Conservation (phyloP, 495 filamentous ascomycete genomes). For the Tuber indicum region DNA sequence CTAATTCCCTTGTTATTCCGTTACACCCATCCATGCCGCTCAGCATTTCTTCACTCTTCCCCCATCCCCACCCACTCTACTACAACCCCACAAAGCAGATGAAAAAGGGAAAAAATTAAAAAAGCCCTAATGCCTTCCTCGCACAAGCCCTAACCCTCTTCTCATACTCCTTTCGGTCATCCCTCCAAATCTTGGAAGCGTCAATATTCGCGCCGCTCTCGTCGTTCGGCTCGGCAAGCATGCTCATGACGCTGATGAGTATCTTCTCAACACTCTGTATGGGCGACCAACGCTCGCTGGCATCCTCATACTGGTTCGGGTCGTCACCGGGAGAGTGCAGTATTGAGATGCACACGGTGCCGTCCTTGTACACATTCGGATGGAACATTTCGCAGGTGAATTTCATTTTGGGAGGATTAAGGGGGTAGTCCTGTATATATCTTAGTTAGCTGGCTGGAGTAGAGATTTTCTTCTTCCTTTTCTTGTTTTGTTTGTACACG, state of each 20-base stretch:
- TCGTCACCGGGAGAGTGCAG: conserved; percentile 94
- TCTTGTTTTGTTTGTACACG: background rate
- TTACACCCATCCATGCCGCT: background rate
- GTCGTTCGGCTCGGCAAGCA: conserved; percentile 88
- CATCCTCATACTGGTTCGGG: conserved; percentile 87
- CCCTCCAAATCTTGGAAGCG: conserved; percentile 78
- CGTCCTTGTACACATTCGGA: conserved; percentile 86
- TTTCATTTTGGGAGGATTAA: conserved; percentile 81
- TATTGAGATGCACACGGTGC: conserved; percentile 94
- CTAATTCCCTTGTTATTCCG: background rate
- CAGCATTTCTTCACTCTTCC: background rate
- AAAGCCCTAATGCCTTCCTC: conserved; percentile 53
- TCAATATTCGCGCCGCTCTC: conserved; percentile 95
- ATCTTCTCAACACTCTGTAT: conserved; percentile 97
- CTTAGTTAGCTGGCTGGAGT: background rate
- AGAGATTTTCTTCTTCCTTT: background rate
- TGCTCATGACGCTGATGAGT: conserved; percentile 81
- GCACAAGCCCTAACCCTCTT: conserved; percentile 77
- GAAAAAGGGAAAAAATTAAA: background rate
- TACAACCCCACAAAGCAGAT: background rate
- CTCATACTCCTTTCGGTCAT: conserved; percentile 65
- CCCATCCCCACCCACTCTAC: background rate
- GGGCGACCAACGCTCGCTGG: conserved; percentile 91
- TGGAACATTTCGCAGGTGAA: conserved; percentile 90
- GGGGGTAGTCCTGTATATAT: conserved; percentile 64